A percentile compares a stretch with the other conserved stretches of the same genome.
phyloP scores from a whole-genome alignment of 176 grass and related monocot species.

The Hordeum marinum region DNA sequence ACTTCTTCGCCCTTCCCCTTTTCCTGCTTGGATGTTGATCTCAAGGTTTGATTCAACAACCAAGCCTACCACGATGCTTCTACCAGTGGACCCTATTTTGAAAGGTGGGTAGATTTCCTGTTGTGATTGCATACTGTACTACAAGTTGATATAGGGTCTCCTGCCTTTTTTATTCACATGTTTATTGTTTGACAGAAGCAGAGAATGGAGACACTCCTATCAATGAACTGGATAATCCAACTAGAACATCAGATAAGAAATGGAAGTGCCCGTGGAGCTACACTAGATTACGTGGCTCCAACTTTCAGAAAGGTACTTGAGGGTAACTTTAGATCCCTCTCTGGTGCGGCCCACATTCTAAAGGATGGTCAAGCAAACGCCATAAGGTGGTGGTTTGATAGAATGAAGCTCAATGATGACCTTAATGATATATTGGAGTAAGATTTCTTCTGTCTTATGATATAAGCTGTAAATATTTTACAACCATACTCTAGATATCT shows the following conservation, averaged over 20 bases:
- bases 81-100: constrained; percentile 52
- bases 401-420: constrained; percentile 60
- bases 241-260: constrained; percentile 26
- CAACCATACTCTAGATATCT: not conserved
- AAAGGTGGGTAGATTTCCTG: constrained; percentile 43
- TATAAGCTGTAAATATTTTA: constrained; percentile 20
- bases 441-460: constrained; percentile 26
- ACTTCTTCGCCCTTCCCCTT: constrained; percentile 44
- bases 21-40: constrained; percentile 70
- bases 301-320: constrained; percentile 63
- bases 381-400: constrained; percentile 56
- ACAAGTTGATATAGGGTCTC: constrained; percentile 3
- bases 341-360: constrained; percentile 11
- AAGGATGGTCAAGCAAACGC: constrained; percentile 36
- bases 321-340: constrained; percentile 65
- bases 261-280: constrained; percentile 79
- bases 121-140: not conserved
- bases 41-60: constrained; percentile 66
- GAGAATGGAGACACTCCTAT: constrained; percentile 34
- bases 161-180: constrained; percentile 8
- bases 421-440: constrained; percentile 58
- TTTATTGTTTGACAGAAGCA: constrained; percentile 36
- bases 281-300: constrained; percentile 57
- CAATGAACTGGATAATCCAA: constrained; percentile 28
- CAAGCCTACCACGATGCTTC: constrained; percentile 65